Percentiles rank a stretch among this genome's conserved stretches.
phyloP scores from a whole-genome alignment of 345 rosid species.

The Raphanus raphanistrum region DNA sequence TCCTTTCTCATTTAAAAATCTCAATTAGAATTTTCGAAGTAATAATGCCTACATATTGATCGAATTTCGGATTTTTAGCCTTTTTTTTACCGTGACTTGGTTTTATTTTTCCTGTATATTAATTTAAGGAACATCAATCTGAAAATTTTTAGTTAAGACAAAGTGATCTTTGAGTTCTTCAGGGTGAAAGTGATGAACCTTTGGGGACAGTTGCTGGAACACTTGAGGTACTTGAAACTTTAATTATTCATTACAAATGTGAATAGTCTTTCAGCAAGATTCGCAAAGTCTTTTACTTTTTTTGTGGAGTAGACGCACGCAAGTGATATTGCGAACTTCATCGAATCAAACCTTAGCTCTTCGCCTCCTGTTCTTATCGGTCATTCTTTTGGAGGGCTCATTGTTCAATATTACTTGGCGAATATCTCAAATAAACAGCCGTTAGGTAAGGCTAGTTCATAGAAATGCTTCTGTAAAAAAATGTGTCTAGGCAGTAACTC shows the following conservation, averaged over 20 bases:
- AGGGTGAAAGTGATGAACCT: constrained; percentile 93
- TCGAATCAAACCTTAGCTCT: constrained; percentile 50
- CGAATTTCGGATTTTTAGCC: too few species aligned
- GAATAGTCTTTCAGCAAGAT: background rate
- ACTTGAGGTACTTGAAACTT: constrained; percentile 57
- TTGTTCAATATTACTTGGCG: constrained; percentile 76
- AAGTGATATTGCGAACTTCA: constrained; percentile 74
- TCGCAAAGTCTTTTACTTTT: background rate
- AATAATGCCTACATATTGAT: too few species aligned
- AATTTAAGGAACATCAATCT: constrained; percentile 7
- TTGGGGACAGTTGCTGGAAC: constrained; percentile 66
- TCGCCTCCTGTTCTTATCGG: constrained; percentile 80
- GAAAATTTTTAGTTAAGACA: background rate
- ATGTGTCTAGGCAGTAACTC: background rate
- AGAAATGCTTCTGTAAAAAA: background rate
- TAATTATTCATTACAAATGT: constrained; percentile 5
- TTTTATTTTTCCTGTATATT: too few species aligned
- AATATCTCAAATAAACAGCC: constrained; percentile 41
- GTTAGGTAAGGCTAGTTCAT: constrained; percentile 38
- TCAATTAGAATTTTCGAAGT: background rate
- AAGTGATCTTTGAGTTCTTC: constrained; percentile 23
- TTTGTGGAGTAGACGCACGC: constrained; percentile 85
- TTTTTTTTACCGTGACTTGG: too few species aligned
- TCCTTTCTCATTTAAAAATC: background rate
- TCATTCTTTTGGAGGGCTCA: constrained; percentile 91